Conservation (phyloP, 2,329 filamentous ascomycete species). For the Aspergillus melleus region DNA sequence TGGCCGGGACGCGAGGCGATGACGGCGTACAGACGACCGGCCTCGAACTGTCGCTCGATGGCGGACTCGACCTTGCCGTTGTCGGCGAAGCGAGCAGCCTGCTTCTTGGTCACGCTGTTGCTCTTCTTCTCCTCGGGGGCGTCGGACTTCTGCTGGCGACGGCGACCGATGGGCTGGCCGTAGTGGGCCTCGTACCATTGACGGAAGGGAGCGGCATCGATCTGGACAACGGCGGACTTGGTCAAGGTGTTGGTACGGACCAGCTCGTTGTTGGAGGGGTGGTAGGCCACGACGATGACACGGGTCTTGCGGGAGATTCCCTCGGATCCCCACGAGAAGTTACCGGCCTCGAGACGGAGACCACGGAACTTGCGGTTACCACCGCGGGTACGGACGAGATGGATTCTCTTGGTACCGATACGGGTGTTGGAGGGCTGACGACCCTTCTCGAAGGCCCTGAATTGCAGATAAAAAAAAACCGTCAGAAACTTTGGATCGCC, state of each 20-base stretch:
- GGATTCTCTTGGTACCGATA: conserved; percentile 95
- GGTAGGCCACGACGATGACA: conserved; percentile 97
- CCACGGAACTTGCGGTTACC: conserved; percentile 99
- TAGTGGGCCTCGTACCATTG: conserved; percentile 99
- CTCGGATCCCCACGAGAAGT: conserved; percentile 99
- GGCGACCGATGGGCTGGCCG: conserved; percentile 83
- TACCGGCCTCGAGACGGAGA: conserved; percentile 96
- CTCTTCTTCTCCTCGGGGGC: conserved; percentile 77
- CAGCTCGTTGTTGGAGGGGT: conserved; percentile 99
- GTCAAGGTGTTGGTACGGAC: conserved; percentile 99
- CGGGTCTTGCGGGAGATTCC: conserved; percentile 98
- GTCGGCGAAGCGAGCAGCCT: conserved; percentile 78
- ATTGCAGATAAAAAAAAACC: conserved; percentile 38
- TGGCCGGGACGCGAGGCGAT: conserved; percentile 92
- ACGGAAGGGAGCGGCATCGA: conserved; percentile 98
- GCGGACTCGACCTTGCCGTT: conserved; percentile 88
- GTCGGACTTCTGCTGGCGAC: conserved; percentile 78
- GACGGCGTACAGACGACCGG: conserved; percentile 93
- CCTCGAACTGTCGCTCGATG: conserved; percentile 99
- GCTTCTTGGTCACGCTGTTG: conserved; percentile 95
- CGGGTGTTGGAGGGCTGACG: conserved; percentile 99
- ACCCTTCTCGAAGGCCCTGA: conserved; percentile 99
- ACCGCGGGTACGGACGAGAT: conserved; percentile 94
- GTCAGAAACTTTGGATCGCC: conserved; percentile 58
- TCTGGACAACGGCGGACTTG: conserved; percentile 96